phyloP scores from a whole-genome alignment of 1,139 yeast species.

The Nematodospora anomalae region DNA sequence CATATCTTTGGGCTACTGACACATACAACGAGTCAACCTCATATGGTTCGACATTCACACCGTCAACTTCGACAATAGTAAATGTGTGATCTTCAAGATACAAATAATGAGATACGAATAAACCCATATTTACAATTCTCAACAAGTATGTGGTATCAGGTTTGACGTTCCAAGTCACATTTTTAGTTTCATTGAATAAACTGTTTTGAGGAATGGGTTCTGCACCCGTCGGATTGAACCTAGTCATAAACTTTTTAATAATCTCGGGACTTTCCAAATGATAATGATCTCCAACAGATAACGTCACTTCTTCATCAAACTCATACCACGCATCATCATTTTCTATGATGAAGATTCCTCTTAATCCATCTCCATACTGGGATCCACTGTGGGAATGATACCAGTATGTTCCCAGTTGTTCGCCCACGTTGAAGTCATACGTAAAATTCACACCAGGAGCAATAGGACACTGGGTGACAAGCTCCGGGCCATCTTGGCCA shows the following conservation, averaged over 20 bases:
- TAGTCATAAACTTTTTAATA: slow-evolving; percentile 54
- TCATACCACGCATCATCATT: slow-evolving; percentile 56
- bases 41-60: slow-evolving; percentile 68
- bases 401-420: slow-evolving; percentile 90
- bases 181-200: slow-evolving; percentile 75
- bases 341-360: slow-evolving; percentile 73
- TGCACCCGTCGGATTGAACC: slow-evolving; percentile 93
- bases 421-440: slow-evolving; percentile 77
- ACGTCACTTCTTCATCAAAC: slow-evolving; percentile 73
- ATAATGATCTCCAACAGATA: slow-evolving; percentile 82
- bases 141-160: slow-evolving; percentile 80
- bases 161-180: slow-evolving; percentile 66
- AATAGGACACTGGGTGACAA: slow-evolving; percentile 85
- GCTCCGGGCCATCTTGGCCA: slow-evolving; percentile 87
- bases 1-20: slow-evolving; percentile 77
- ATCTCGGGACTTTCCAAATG: slow-evolving; percentile 60
- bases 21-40: slow-evolving; percentile 61
- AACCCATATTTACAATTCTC: slow-evolving; percentile 79
- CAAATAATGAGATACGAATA: slow-evolving; percentile 82
- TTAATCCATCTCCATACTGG: slow-evolving; percentile 90
- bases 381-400: slow-evolving; percentile 87
- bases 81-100: slow-evolving; percentile 83
- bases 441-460: slow-evolving; percentile 68
- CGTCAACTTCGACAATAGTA: slow-evolving; percentile 82
- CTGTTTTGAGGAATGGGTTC: slow-evolving; percentile 88